A percentile compares a stretch with the other conserved stretches of the same genome.
Conservation (phyloP, 2,329 filamentous ascomycete species). For the Dactylellina haptotyla region DNA sequence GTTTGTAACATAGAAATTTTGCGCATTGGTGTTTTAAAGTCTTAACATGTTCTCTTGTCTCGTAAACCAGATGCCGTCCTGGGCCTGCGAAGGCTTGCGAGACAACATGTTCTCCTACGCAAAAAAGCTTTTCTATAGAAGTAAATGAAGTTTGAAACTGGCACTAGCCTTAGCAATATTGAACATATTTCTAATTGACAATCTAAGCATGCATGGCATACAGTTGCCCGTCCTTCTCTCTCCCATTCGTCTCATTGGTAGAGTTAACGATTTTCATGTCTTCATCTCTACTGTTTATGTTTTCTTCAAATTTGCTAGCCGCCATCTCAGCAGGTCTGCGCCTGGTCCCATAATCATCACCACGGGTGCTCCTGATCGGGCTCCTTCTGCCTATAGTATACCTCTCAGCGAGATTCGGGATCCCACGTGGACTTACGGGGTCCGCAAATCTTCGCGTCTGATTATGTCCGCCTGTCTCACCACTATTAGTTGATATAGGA, state of each 20-base stretch:
- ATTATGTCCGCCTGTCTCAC: not conserved
- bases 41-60: too few relatives aligned
- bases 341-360: slow-evolving; percentile 25
- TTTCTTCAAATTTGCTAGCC: slow-evolving; percentile 33
- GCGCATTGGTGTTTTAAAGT: too few relatives aligned
- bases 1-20: too few relatives aligned
- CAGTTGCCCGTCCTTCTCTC: slow-evolving; percentile 21
- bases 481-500: slow-evolving; percentile 19
- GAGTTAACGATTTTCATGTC: slow-evolving; percentile 10
- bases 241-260: not conserved
- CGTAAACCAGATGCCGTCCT: too few relatives aligned
- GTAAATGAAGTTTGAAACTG: not conserved
- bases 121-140: too few relatives aligned
- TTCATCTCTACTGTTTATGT: slow-evolving; percentile 15
- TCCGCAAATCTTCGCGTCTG: slow-evolving; percentile 14
- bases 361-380: slow-evolving; percentile 2
- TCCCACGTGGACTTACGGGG: slow-evolving; percentile 8
- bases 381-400: slow-evolving; percentile 13
- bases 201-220: not conserved
- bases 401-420: slow-evolving; percentile 6
- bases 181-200: too few relatives aligned
- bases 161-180: too few relatives aligned
- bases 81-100: too few relatives aligned
- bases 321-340: slow-evolving; percentile 43
- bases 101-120: too few relatives aligned